These are phyloP conservation scores for Quercus mongolica DNA, from an alignment of 306 rosid species.

Conservation along the genomic window DNA sequence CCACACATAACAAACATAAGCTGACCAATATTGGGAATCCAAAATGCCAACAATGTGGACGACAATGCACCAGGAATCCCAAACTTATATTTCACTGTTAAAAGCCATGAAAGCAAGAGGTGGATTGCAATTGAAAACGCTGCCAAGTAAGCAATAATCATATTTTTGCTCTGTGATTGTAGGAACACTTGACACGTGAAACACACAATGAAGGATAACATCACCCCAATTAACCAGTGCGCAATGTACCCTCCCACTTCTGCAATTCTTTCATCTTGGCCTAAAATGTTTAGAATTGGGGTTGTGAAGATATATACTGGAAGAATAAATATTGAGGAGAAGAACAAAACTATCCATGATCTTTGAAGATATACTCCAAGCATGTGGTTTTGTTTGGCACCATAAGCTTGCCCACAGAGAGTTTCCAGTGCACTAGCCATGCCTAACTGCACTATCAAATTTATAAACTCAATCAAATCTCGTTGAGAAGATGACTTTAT, in stretches of 20 bases:
- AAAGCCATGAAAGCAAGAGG: constrained; percentile 48
- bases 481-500: no score
- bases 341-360: constrained; percentile 56
- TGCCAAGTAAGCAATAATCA: constrained; percentile 47
- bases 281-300: constrained; percentile 43
- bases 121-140: constrained; percentile 44
- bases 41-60: constrained; percentile 41
- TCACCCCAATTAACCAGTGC: constrained; percentile 45
- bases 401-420: constrained; percentile 68
- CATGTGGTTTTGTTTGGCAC: constrained; percentile 54
- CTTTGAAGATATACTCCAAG: constrained; percentile 68
- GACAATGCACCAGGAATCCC: constrained; percentile 58
- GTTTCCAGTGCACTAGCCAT: constrained; percentile 76
- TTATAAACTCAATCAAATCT: neutral
- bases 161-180: constrained; percentile 64
- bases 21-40: constrained; percentile 59
- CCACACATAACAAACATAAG: constrained; percentile 34
- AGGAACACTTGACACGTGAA: constrained; percentile 63
- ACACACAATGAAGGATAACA: constrained; percentile 33
- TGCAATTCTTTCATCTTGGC: constrained; percentile 44
- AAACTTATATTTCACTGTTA: constrained; percentile 42
- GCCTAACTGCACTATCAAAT: constrained; percentile 41
- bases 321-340: constrained; percentile 23
- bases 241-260: constrained; percentile 44
- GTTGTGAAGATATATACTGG: constrained; percentile 36